Evolutionary conservation across 2,329 filamentous ascomycete species (phyloP).

Genomic region (Endocalyx cinctus): DNA sequence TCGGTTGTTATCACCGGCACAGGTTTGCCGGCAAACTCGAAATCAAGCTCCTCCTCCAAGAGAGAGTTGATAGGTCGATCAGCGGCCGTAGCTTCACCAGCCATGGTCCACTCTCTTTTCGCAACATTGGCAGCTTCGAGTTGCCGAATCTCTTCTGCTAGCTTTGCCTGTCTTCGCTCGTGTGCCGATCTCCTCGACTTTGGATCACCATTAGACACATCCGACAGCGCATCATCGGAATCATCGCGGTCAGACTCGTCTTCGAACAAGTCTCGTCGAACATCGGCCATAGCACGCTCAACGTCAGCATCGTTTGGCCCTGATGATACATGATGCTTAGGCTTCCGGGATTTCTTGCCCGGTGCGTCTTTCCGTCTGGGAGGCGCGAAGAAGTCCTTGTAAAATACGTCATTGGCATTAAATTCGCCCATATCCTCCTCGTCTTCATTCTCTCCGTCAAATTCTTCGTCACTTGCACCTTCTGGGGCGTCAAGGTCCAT

Average conservation of each 20-base stretch:
- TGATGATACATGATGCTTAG: no score
- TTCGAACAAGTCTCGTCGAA: conserved; percentile 87
- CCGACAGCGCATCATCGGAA: conserved; percentile 60
- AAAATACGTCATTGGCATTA: conserved; percentile 86
- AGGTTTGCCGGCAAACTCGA: conserved; percentile 91
- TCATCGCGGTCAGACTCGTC: conserved; percentile 63
- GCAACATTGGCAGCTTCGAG: conserved; percentile 86
- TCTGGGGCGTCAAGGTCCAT: conserved; percentile 69
- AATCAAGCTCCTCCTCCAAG: conserved; percentile 90
- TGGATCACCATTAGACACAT: conserved; percentile 64
- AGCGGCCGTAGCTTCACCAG: conserved; percentile 78
- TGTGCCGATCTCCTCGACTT: conserved; percentile 77
- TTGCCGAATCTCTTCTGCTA: conserved; percentile 84
- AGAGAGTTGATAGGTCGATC: conserved; percentile 88
- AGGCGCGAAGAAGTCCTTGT: conserved; percentile 89
- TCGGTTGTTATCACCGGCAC: conserved; percentile 91
- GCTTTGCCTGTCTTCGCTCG: conserved; percentile 78
- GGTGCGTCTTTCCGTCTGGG: conserved; percentile 67
- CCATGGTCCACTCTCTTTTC: conserved; percentile 85
- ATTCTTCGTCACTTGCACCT: conserved; percentile 62
- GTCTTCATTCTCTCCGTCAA: conserved; percentile 48
- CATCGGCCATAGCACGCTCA: conserved; percentile 77
- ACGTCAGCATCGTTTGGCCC: conserved; percentile 61
- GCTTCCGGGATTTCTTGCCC: conserved; percentile 41
- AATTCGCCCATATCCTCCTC: conserved; percentile 49